Evolutionary conservation across 129 eudicot genomes (phyloP), one percentile per base, ranked within the genome.

Genomic region (Chrysanthemum seticuspe): DNA sequence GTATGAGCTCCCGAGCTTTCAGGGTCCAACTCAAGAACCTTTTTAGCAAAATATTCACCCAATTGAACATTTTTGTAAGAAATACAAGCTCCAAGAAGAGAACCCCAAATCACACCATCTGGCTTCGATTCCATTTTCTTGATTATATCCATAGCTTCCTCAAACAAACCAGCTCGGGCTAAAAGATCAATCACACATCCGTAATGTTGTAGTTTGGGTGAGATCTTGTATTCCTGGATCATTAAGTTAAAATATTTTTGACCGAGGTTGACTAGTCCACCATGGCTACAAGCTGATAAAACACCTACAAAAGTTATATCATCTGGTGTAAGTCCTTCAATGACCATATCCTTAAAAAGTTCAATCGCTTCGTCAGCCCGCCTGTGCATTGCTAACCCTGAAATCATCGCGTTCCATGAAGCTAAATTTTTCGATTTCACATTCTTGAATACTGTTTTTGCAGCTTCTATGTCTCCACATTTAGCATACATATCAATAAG

Each of bases 351-450:
- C 25, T 1, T 61, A 57, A 84, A 76, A 11, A 81, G 61, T 60
- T 64, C 76, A 13, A 81, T 16, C 19, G 83, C 87, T 44, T 84
- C 85, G 19, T 74, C 67, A 27, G 83, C 61, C 62, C 40, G 67
- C 13, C 83, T 80, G 50, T 87, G 88, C 74, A 68, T 79, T 10
- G 92, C 92, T 44, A 84, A 76, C 18, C 88, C 85, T 59, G 77
- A 84, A 72, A 87, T 84, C 86, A 84, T 84, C 4, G 83, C 85
- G 14, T 87, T 87, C 70, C 78, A 81, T 23, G 80, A 84, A 51
- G 9, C 25, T 23, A 23, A 23, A 23, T 23, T 23, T 23, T 1
- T 23, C 25, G 25, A 0, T 23, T 23, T 23, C 25, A 23, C 1
- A 23, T 1, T 23, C 25, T 23, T 1, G 25, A 23, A 23, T 23